phyloP scores from a whole-genome alignment of 495 filamentous ascomycete genomes.

The Penicilliopsis zonata region DNA sequence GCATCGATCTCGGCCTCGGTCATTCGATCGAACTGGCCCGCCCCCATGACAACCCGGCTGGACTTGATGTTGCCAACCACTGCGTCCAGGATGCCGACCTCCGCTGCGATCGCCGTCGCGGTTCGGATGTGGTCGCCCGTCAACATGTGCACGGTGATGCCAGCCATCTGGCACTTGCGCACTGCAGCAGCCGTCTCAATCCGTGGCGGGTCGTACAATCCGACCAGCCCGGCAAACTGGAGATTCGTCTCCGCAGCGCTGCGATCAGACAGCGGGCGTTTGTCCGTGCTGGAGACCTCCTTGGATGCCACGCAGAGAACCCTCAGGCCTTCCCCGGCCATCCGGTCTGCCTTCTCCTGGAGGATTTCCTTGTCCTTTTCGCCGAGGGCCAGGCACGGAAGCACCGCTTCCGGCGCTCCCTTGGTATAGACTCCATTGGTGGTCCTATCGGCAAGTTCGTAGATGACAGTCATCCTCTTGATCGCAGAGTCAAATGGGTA shows the following conservation, averaged over 20 bases:
- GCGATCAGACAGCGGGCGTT: slow-evolving; percentile 17
- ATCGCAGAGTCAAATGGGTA: slow-evolving; percentile 74
- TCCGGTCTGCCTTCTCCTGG: slow-evolving; percentile 42
- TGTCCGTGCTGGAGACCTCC: slow-evolving; percentile 10
- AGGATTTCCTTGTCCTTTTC: slow-evolving; percentile 40
- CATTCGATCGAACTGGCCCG: slow-evolving; percentile 48
- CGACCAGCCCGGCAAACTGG: slow-evolving; percentile 45
- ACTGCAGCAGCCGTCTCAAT: slow-evolving; percentile 19
- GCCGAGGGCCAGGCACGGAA: slow-evolving; percentile 43
- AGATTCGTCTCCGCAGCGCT: slow-evolving; percentile 40
- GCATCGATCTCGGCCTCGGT: slow-evolving; percentile 47
- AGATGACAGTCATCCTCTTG: slow-evolving; percentile 78
- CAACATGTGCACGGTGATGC: slow-evolving; percentile 48
- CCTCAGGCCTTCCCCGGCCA: slow-evolving; percentile 67
- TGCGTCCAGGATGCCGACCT: slow-evolving; percentile 36
- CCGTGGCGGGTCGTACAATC: slow-evolving; percentile 32
- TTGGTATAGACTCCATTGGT: slow-evolving; percentile 51
- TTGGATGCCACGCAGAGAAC: slow-evolving; percentile 66
- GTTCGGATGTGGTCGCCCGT: slow-evolving; percentile 47
- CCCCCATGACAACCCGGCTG: slow-evolving; percentile 49
- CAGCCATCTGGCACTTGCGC: slow-evolving; percentile 35
- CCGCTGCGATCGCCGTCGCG: slow-evolving; percentile 38
- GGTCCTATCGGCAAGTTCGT: slow-evolving; percentile 18
- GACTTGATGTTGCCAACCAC: slow-evolving; percentile 27
- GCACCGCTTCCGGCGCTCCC: slow-evolving; percentile 52